These are phyloP conservation scores for Selenicereus undatus DNA, from an alignment of 148 eudicot species.

Conservation along the genomic window DNA sequence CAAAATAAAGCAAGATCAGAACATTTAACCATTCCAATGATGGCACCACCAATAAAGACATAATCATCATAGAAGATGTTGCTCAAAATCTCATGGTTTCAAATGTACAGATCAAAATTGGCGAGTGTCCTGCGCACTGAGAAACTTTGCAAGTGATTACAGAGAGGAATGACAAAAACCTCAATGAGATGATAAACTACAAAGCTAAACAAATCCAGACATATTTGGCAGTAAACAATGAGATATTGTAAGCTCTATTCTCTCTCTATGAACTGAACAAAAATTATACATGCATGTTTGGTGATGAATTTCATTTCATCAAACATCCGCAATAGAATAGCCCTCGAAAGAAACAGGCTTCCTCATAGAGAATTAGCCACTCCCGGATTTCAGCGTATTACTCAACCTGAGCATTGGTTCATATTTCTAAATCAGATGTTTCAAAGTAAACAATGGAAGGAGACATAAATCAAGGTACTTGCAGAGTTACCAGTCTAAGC, in stretches of 20 bases:
- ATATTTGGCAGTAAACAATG: background rate
- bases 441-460: background rate
- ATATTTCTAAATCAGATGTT: background rate
- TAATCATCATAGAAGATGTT: background rate
- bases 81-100: background rate
- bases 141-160: background rate
- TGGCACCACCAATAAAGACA: background rate
- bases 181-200: background rate
- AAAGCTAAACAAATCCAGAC: background rate
- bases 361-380: conserved; percentile 35
- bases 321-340: background rate
- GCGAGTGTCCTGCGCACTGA: background rate
- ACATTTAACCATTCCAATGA: background rate
- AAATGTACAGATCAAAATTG: conserved; percentile 4
- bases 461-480: background rate
- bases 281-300: background rate
- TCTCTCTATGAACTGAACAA: background rate
- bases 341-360: background rate
- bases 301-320: background rate
- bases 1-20: background rate
- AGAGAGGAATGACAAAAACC: background rate
- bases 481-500: conserved; percentile 80
- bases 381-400: conserved; percentile 83
- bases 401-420: conserved; percentile 56
- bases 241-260: background rate